These are phyloP conservation scores for Lenzites betulinus DNA, from an alignment of 768 basidiomycete species.

Conservation along the genomic window DNA sequence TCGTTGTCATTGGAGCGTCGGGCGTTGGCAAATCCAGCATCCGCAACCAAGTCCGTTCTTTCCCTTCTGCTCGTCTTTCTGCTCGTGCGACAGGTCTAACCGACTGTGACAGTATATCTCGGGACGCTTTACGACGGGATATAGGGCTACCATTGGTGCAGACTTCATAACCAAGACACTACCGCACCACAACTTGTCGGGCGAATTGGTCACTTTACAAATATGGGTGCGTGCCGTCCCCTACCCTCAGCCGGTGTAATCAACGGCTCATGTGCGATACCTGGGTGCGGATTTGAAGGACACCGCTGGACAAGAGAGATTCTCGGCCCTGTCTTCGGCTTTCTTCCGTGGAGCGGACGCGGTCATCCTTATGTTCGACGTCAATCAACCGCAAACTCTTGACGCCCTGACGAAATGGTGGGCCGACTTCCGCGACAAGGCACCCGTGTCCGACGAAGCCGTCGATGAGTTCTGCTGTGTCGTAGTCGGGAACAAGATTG, in stretches of 20 bases:
- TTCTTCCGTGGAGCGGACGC: slow-evolving; percentile 89
- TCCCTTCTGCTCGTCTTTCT: not conserved
- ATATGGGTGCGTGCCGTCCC: slow-evolving; percentile 52
- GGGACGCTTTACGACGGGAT: slow-evolving; percentile 71
- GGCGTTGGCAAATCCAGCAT: slow-evolving; percentile 87
- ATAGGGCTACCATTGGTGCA: slow-evolving; percentile 86
- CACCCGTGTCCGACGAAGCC: slow-evolving; percentile 68
- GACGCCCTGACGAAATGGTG: slow-evolving; percentile 71
- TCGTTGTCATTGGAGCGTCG: slow-evolving; percentile 79
- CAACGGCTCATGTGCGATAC: not conserved
- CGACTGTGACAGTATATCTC: slow-evolving; percentile 63
- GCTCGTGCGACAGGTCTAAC: not conserved
- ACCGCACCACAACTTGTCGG: slow-evolving; percentile 56
- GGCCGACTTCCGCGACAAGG: slow-evolving; percentile 68
- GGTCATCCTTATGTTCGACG: slow-evolving; percentile 79
- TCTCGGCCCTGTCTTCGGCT: slow-evolving; percentile 77
- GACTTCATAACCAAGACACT: slow-evolving; percentile 83
- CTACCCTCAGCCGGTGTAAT: not conserved
- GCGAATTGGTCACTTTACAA: slow-evolving; percentile 65
- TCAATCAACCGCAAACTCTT: slow-evolving; percentile 65
- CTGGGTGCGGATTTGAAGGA: slow-evolving; percentile 47
- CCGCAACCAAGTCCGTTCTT: slow-evolving; percentile 61
- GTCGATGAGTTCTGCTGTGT: slow-evolving; percentile 67
- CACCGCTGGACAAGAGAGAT: slow-evolving; percentile 87
- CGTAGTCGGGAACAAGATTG: slow-evolving; percentile 75